These are phyloP conservation scores for Verticillium klebahnii DNA, from an alignment of 2,329 filamentous ascomycete genomes.

Conservation along the genomic window DNA sequence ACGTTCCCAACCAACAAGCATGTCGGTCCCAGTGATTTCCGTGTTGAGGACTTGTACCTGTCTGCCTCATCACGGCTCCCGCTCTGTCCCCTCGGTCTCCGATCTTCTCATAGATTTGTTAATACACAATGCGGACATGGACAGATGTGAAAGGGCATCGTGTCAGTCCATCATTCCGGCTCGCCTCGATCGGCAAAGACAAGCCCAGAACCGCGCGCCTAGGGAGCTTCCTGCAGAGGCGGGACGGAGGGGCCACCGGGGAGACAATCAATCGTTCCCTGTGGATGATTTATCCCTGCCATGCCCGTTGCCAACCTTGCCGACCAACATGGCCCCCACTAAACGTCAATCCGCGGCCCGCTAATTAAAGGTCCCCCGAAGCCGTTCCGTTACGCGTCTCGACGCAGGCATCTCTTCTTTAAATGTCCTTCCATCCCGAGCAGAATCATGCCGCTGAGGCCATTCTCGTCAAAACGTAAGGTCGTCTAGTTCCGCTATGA, in stretches of 20 bases:
- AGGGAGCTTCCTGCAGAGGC: too few species aligned
- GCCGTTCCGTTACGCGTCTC: not conserved
- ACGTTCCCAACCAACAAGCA: not conserved
- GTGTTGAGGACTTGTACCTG: not conserved
- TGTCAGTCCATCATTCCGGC: not conserved
- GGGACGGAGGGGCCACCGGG: not conserved
- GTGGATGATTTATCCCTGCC: not conserved
- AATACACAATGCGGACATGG: too few species aligned
- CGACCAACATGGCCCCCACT: not conserved
- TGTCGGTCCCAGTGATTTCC: not conserved
- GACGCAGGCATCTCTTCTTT: not conserved
- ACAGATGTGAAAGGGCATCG: too few species aligned
- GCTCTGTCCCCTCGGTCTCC: not conserved
- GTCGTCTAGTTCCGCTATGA: not conserved
- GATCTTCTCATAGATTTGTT: not conserved
- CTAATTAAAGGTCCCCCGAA: not conserved
- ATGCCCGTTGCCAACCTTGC: not conserved
- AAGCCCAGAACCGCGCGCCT: too few species aligned
- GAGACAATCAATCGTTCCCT: not conserved
- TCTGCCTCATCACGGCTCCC: too few species aligned
- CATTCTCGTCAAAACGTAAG: not conserved
- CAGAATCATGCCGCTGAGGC: too few species aligned
- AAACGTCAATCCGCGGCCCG: not conserved
- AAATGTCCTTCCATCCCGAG: not conserved
- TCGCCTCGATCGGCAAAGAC: not conserved